Evolutionary conservation across 495 filamentous ascomycete genomes (phyloP), one percentile per base, ranked within the genome.

Genomic region (Thozetella sp.): DNA sequence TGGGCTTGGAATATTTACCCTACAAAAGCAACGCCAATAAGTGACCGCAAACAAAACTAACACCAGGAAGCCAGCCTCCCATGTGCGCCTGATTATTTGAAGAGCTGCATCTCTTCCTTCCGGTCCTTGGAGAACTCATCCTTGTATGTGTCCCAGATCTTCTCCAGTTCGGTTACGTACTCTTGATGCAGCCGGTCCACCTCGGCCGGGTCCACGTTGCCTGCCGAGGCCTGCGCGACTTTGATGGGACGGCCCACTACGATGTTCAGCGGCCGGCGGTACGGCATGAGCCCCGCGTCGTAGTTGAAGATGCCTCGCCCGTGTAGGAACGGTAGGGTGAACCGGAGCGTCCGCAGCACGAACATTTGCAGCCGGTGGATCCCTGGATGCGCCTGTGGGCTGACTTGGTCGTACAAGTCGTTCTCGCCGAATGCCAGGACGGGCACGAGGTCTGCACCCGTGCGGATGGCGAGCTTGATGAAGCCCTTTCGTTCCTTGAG

Each of bases 231-330:
- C 51, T 68, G 57, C 55, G 76, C 65, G 17, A 96, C 90, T 56
- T 82, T 78, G 56, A 97, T 90, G 2, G 93, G 91, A 57, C 82
- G 78, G 1, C 93, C 94, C 6, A 96, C 90, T 9, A 99, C 93
- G 30, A 96, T 83, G 67, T 98, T 94, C 43, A 99, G 63, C 17
- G 93, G 88, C 34, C 87, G 78, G 30, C 96, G 84, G 73, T 98
- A 98, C 6, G 95, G 95, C 91, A 98, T 90, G 55, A 98, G 68
- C 0, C 95, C 95, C 1, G 97, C 91, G 70, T 99, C 95, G 62
- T 99, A 98, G 67, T 99, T 99, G 73, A 98, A 97, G 10, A 98
- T 88, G 1, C 95, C 95, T 17, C 93, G 72, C 1, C 93, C 93
- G 74, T 97, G 93, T 58, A 97, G 87, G 25, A 97, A 75, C 2